phyloP scores from a whole-genome alignment of 2,329 filamentous ascomycete genomes.

The Pezicula carpinea region DNA sequence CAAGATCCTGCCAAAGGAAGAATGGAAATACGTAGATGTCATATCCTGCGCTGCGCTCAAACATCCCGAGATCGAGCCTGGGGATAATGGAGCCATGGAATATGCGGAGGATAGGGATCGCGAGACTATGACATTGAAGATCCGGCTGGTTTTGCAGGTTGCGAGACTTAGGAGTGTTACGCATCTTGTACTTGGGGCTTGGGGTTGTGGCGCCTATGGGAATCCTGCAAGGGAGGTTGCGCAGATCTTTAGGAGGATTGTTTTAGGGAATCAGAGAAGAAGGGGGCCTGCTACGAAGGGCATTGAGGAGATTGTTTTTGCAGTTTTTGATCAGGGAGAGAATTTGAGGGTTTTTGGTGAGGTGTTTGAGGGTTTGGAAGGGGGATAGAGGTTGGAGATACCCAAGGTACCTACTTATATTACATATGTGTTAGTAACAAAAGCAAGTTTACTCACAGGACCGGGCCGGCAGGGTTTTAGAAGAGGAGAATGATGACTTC shows the following conservation, averaged over 20 bases:
- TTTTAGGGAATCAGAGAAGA: conserved; percentile 48
- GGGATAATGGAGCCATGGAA: not conserved
- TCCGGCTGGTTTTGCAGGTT: conserved; percentile 33
- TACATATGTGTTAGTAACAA: too few relatives aligned
- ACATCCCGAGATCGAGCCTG: conserved; percentile 11
- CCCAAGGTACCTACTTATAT: too few relatives aligned
- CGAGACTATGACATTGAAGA: conserved; percentile 24
- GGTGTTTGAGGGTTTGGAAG: conserved; percentile 23
- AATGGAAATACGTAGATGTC: conserved; percentile 19
- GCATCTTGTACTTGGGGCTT: conserved; percentile 59
- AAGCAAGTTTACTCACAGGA: too few relatives aligned
- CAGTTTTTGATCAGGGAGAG: conserved; percentile 49
- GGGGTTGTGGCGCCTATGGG: conserved; percentile 64
- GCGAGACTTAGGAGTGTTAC: conserved; percentile 44
- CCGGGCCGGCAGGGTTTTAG: too few relatives aligned
- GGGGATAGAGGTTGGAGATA: not conserved
- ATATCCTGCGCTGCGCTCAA: conserved; percentile 20
- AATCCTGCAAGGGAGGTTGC: conserved; percentile 62
- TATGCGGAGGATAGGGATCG: conserved; percentile 24
- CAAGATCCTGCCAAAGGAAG: conserved; percentile 38
- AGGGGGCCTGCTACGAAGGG: conserved; percentile 64
- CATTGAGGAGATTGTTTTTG: conserved; percentile 55
- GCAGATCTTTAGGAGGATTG: conserved; percentile 51
- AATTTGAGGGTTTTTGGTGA: conserved; percentile 46
- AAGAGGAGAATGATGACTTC: too few relatives aligned